Conservation (phyloP, 2,329 filamentous ascomycete species). For the Corniculantispora saksenae region DNA sequence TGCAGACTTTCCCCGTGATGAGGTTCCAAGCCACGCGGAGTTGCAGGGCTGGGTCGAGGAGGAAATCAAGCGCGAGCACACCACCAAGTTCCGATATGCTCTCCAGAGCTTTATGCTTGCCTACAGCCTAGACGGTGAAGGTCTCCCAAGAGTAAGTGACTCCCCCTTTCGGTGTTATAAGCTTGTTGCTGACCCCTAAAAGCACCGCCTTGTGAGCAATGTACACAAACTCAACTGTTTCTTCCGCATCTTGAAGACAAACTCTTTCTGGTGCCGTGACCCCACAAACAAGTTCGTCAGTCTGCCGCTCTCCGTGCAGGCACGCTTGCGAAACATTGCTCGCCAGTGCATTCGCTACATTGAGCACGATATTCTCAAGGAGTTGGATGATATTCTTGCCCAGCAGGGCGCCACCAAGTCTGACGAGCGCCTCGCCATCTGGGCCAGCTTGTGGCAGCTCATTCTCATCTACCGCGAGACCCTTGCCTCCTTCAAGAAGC, state of each 20-base stretch:
- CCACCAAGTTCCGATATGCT: slow-evolving; percentile 34
- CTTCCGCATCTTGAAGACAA: slow-evolving; percentile 50
- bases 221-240: slow-evolving; percentile 51
- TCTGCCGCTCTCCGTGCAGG: slow-evolving; percentile 43
- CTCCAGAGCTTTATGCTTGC: slow-evolving; percentile 40
- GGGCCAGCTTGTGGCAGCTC: slow-evolving; percentile 51
- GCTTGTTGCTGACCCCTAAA: neutral
- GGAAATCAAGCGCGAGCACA: slow-evolving; percentile 38
- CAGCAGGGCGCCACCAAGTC: slow-evolving; percentile 41
- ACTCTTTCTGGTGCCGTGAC: slow-evolving; percentile 43
- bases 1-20: slow-evolving; percentile 39
- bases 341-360: slow-evolving; percentile 37
- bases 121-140: slow-evolving; percentile 37
- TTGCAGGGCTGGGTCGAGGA: slow-evolving; percentile 41
- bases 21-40: slow-evolving; percentile 36
- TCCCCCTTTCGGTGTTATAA: neutral
- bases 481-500: slow-evolving; percentile 32
- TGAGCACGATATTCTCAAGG: slow-evolving; percentile 42
- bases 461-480: slow-evolving; percentile 51
- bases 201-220: slow-evolving; percentile 45
- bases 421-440: slow-evolving; percentile 46
- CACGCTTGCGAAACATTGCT: slow-evolving; percentile 42
- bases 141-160: slow-evolving; percentile 42
- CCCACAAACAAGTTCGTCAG: slow-evolving; percentile 38
- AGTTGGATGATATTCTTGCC: slow-evolving; percentile 40